Base-by-base conservation (phyloP, 768 basidiomycete genomes). In the Tephrocybe sp. region DNA sequence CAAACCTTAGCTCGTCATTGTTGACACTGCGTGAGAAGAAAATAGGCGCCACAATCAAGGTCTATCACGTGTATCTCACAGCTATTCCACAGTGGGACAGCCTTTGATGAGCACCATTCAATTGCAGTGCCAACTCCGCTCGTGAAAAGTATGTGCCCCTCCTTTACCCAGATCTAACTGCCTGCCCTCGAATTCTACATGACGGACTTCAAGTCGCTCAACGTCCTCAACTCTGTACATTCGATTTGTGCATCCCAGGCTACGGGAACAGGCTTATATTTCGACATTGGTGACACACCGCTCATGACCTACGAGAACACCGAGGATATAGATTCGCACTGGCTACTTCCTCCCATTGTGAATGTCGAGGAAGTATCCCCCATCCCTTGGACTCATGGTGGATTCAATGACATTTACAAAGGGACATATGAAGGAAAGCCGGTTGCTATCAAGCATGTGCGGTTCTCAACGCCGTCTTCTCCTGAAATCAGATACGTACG, bases 11-110 rank as follows among this genome's bases (percentile, higher is more conserved):
- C 4, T 19, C 39, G 20, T n/a, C 4, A n/a, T 39, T 4, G 9
- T 13, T 43, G 42, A 31, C 42, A 43, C n/a, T 23, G 4, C 22
- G 42, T 43, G 42, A 32, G 42, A 43, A 31, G 30, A 31, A 31
- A 43, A 31, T 31, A 43, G n/a, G 30, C 42, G 42, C 42, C 42
- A 43, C 42, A 43, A 43, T 43, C 26, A 30, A 43, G 31, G 5
- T 20, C 3, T n/a, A 13, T 43, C 42, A 43, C 42, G 42, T 43
- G 42, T 16, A 17, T 31, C 26, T 32, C 26, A 43, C 42, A 43
- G 42, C 42, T 30, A 7, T 41, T 11, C 40, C 40, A 23, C 40
- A 41, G 40, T 32, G 23, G 16, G 26, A 43, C 23, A 30, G 26
- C 42, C 42, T 31, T 7, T 41, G 42, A 43, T 32, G 9, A n/a